A percentile compares a stretch with the other conserved stretches of the same genome.
Evolutionary conservation across 192 early-diverging fungal genomes (phyloP).

Genomic region (Thamnidium elegans): DNA sequence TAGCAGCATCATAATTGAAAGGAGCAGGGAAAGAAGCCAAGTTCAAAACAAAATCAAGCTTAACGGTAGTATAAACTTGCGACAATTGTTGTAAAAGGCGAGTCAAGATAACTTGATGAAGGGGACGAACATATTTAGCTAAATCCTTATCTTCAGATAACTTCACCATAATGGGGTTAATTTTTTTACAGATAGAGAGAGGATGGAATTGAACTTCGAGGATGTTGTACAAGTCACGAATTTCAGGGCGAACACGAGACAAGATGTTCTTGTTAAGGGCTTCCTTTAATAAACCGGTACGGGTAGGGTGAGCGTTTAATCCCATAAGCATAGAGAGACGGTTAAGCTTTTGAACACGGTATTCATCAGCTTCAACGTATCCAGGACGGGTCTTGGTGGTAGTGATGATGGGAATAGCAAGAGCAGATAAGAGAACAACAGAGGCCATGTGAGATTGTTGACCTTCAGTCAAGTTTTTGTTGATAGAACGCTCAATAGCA

Average conservation of each 20-base stretch:
- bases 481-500: slow-evolving; percentile 69
- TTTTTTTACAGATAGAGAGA: slow-evolving; percentile 95
- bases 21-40: slow-evolving; percentile 86
- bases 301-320: slow-evolving; percentile 77
- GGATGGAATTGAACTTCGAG: slow-evolving; percentile 99
- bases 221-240: slow-evolving; percentile 90
- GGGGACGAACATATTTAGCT: slow-evolving; percentile 85
- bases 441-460: slow-evolving; percentile 89
- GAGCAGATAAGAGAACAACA: slow-evolving; percentile 87
- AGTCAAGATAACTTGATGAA: slow-evolving; percentile 96
- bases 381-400: slow-evolving; percentile 71
- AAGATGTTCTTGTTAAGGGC: slow-evolving; percentile 86
- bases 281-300: slow-evolving; percentile 87
- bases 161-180: slow-evolving; percentile 82
- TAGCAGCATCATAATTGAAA: slow-evolving; percentile 78
- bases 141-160: slow-evolving; percentile 72
- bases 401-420: slow-evolving; percentile 95
- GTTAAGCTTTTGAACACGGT: slow-evolving; percentile 72
- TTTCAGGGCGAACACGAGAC: slow-evolving; percentile 79
- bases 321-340: slow-evolving; percentile 87
- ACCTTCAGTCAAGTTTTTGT: slow-evolving; percentile 79
- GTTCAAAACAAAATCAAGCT: slow-evolving; percentile 89
- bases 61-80: slow-evolving; percentile 96
- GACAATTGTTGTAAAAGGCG: slow-evolving; percentile 96
- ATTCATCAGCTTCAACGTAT: slow-evolving; percentile 70